Evolutionary conservation across 169 alveolate species (phyloP), one percentile per base, ranked within the genome.

Genomic region (Plasmodium coatneyi): DNA sequence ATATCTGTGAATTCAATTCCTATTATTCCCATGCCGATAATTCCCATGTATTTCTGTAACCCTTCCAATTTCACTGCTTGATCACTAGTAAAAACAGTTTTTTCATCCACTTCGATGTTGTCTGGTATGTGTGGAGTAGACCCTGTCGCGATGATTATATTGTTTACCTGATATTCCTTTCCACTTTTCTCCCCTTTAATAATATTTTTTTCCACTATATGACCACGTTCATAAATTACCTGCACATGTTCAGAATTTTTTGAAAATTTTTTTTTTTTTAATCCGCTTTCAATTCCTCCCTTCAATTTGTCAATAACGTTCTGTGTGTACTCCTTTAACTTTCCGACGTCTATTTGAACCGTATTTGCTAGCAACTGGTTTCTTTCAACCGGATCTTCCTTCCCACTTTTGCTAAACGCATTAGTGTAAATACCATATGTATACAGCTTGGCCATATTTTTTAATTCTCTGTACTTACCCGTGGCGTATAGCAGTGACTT

Each of bases 1-100:
- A 95, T 92, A 30, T 95, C 96, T 25, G 95, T n/a, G 49, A 95
- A 95, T 76, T 95, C 96, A 46, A 95, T 60, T 4, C 96, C 96
- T 66, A 95, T 95, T 43, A 92, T 92, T 6, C 96, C 96, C 91
- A 87, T 86, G 12, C 96, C 96, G 22, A 95, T 87, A 41, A 95
- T 95, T 28, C 93, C 41, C 71, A 95, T 81, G 28, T 82, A 87
- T 43, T 71, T 71, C 14, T 90, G 92, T 25, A 95, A 9, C 9
- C 95, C 84, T 46, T 84, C 93, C 52, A 95, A 83, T 14, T 81
- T 56, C 32, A 95, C 93, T 60, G 94, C 96, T 5, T 87, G 78
- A 81, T 95, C 96, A 92, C 96, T 95, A 14, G 96, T 95, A 76
- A 95, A 80, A 32, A 94, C 95, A 22, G 72, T 83, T 79, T 52